phyloP scores from a whole-genome alignment of 805 yeast species.

The Cyberlindnera misumaiensis region DNA sequence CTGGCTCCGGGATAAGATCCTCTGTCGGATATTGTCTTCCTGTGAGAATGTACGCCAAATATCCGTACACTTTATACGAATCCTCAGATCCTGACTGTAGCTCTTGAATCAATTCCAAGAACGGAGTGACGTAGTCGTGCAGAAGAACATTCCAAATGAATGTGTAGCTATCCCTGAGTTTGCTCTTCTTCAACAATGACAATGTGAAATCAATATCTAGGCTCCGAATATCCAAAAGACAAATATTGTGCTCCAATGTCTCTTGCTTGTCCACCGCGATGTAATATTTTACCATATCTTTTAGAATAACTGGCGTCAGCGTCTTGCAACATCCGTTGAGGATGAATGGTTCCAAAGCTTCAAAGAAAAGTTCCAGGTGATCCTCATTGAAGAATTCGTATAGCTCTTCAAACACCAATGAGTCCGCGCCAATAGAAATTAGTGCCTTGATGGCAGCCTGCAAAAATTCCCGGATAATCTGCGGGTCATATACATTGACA shows the following conservation, averaged over 20 bases:
- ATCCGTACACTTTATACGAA: constrained; percentile 41
- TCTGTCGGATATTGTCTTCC: constrained; percentile 82
- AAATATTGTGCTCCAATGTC: constrained; percentile 58
- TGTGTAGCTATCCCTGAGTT: constrained; percentile 54
- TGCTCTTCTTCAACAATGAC: constrained; percentile 47
- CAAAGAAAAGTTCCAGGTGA: constrained; percentile 38
- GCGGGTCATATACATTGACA: constrained; percentile 13
- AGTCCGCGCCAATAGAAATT: constrained; percentile 29
- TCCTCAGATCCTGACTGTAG: constrained; percentile 18
- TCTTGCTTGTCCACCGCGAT: constrained; percentile 35
- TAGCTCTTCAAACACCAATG: constrained; percentile 35
- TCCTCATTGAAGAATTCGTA: constrained; percentile 35
- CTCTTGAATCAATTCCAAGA: constrained; percentile 47
- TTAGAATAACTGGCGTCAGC: constrained; percentile 60
- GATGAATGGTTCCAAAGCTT: constrained; percentile 45
- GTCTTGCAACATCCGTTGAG: constrained; percentile 35
- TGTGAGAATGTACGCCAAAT: constrained; percentile 60
- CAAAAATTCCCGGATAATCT: constrained; percentile 27
- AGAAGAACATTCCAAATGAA: constrained; percentile 70
- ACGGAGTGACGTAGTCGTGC: constrained; percentile 65
- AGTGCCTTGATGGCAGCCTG: constrained; percentile 35
- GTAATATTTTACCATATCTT: constrained; percentile 51
- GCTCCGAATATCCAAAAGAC: constrained; percentile 56
- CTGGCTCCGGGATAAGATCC: constrained; percentile 30
- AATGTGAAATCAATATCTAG: constrained; percentile 78